Conservation (phyloP, 1,139 yeast genomes). For the Taphrina confusa region DNA sequence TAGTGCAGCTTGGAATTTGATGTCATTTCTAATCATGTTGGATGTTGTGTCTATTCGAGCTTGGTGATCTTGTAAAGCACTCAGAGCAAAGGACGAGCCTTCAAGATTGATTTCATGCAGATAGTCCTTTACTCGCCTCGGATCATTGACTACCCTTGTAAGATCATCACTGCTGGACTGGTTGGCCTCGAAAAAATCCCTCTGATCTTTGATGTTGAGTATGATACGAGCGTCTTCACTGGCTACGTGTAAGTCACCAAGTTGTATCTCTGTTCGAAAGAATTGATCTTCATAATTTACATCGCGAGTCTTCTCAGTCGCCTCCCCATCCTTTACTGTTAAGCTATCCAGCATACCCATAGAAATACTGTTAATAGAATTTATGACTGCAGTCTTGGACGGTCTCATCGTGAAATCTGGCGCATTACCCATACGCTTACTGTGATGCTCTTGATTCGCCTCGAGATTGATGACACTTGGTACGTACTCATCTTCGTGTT, state of each 20-base stretch:
- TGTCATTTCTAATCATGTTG: conserved; percentile 2
- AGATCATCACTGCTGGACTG: background rate
- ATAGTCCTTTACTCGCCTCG: background rate
- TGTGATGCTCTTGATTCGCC: conserved; percentile 81
- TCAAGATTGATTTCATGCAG: too few species aligned
- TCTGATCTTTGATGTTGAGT: conserved; percentile 33
- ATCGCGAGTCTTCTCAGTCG: conserved; percentile 44
- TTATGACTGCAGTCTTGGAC: conserved; percentile 58
- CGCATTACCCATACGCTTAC: conserved; percentile 66
- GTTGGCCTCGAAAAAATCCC: conserved; percentile 24
- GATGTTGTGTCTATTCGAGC: conserved; percentile 28
- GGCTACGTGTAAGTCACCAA: conserved; percentile 34
- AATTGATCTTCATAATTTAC: conserved; percentile 47
- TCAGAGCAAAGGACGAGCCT: conserved; percentile 8
- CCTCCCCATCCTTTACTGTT: conserved; percentile 47
- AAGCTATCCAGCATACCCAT: conserved; percentile 72
- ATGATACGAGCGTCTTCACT: conserved; percentile 26
- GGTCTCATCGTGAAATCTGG: conserved; percentile 88
- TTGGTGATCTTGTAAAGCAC: background rate
- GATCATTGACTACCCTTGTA: background rate
- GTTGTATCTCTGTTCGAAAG: conserved; percentile 41
- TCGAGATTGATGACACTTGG: conserved; percentile 61
- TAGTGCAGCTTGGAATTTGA: conserved; percentile 2
- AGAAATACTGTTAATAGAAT: conserved; percentile 85
- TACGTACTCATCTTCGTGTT: conserved; percentile 42